Conservation (phyloP, 2,329 filamentous ascomycete genomes). For the Zopfia rhizophila region DNA sequence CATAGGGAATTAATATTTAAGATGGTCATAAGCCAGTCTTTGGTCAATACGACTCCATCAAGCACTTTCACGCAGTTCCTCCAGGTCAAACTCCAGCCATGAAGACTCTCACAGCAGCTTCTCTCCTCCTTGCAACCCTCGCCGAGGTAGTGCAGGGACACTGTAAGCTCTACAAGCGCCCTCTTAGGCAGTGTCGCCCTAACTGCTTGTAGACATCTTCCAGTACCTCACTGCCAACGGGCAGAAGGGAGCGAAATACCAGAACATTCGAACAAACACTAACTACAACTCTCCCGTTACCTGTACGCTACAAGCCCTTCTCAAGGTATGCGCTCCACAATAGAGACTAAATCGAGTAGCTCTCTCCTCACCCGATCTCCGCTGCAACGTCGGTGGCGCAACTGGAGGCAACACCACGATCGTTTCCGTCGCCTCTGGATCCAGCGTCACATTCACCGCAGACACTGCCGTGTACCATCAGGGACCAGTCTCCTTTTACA, state of each 20-base stretch:
- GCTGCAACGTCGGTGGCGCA: conserved; percentile 49
- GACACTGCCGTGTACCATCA: conserved; percentile 53
- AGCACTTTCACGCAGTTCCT: not conserved
- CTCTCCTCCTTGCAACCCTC: conserved; percentile 44
- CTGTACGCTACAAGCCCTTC: too few relatives aligned
- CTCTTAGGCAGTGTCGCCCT: not conserved
- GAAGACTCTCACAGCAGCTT: conserved; percentile 47
- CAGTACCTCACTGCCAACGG: conserved; percentile 50
- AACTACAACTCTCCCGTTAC: conserved; percentile 52
- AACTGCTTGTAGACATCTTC: conserved; percentile 45
- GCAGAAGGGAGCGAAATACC: conserved; percentile 43
- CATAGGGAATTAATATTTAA: not conserved
- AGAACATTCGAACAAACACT: conserved; percentile 50
- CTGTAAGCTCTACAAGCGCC: conserved; percentile 33
- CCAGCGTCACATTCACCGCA: conserved; percentile 46
- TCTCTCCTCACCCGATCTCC: conserved; percentile 42
- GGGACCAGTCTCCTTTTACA: conserved; percentile 50
- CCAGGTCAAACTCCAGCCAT: conserved; percentile 24
- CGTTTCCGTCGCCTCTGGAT: conserved; percentile 49
- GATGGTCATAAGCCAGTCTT: conserved; percentile 1
- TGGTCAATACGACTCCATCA: not conserved
- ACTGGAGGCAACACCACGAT: conserved; percentile 41
- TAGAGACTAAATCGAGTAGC: too few relatives aligned
- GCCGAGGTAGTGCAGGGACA: conserved; percentile 49
- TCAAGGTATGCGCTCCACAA: not conserved